Conservation (phyloP, 129 eudicot species). For the Flaveria trinervia region DNA sequence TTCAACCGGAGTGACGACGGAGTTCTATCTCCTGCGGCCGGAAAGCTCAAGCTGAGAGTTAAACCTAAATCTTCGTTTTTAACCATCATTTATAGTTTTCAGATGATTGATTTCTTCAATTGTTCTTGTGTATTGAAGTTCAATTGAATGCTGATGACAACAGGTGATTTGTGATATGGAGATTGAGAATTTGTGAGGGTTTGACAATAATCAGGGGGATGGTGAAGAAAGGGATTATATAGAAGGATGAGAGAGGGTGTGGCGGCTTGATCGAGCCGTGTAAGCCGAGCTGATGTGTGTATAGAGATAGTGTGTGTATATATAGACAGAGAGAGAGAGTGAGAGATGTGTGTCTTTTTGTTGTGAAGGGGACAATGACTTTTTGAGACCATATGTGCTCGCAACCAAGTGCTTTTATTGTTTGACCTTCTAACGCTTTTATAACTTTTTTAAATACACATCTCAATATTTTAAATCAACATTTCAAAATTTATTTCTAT, state of each 20-base stretch:
- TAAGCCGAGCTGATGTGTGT: conserved; percentile 37
- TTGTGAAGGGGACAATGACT: conserved; percentile 43
- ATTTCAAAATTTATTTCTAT: too few species aligned
- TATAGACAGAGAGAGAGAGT: background rate
- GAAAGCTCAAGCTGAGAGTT: conserved; percentile 59
- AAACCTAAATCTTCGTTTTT: conserved; percentile 60
- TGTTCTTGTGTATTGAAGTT: background rate
- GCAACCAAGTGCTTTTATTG: conserved; percentile 42
- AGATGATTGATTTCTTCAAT: background rate
- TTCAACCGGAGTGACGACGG: conserved; percentile 11
- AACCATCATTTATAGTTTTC: conserved; percentile 40
- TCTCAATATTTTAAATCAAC: too few species aligned
- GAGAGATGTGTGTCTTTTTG: conserved; percentile 30
- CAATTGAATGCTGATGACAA: background rate
- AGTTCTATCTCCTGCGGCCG: conserved; percentile 19
- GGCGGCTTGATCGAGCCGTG: conserved; percentile 39
- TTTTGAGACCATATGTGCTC: conserved; percentile 38
- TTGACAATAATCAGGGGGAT: conserved; percentile 21
- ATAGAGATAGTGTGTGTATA: too few species aligned
- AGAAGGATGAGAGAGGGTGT: conserved; percentile 30
- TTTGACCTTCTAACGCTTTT: conserved; percentile 42
- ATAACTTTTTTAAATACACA: too few species aligned
- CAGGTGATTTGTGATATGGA: background rate
- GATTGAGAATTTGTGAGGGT: conserved; percentile 1
- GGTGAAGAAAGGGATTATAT: conserved; percentile 33